phyloP scores from a whole-genome alignment of 1,284 basidiomycete species.

The Mycosarcoma mackinlayi region DNA sequence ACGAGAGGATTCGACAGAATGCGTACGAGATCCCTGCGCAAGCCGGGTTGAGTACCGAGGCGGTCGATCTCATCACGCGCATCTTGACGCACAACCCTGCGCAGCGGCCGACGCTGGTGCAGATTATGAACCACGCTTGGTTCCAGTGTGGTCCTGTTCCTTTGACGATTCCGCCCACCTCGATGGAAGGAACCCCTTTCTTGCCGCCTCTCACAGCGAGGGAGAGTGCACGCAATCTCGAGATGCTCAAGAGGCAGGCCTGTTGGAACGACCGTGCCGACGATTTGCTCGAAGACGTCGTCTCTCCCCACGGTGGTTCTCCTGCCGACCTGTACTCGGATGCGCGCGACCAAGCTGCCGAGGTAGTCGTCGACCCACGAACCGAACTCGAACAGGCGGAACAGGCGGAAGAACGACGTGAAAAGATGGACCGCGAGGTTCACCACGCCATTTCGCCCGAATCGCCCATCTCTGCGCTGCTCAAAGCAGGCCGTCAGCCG shows the following conservation, averaged over 20 bases:
- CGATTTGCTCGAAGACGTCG: conserved; percentile 35
- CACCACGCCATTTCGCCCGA: conserved; percentile 93
- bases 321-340: conserved; percentile 14
- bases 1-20: conserved; percentile 89
- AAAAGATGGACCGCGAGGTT: conserved; percentile 84
- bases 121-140: conserved; percentile 87
- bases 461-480: conserved; percentile 89
- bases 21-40: conserved; percentile 91
- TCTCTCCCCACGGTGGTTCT: neutral
- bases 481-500: conserved; percentile 71
- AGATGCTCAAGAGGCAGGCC: conserved; percentile 54
- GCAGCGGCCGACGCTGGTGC: conserved; percentile 82
- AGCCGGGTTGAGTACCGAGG: conserved; percentile 78
- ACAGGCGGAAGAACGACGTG: conserved; percentile 62
- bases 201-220: conserved; percentile 72
- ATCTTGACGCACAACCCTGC: conserved; percentile 79
- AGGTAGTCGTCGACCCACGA: conserved; percentile 39
- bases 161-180: conserved; percentile 79
- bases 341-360: conserved; percentile 26
- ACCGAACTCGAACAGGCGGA: conserved; percentile 55
- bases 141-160: conserved; percentile 86
- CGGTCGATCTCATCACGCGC: conserved; percentile 81
- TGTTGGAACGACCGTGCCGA: conserved; percentile 59
- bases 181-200: conserved; percentile 79
- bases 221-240: conserved; percentile 58